phyloP scores from a whole-genome alignment of 768 basidiomycete species.

The Phylloporus sp. region DNA sequence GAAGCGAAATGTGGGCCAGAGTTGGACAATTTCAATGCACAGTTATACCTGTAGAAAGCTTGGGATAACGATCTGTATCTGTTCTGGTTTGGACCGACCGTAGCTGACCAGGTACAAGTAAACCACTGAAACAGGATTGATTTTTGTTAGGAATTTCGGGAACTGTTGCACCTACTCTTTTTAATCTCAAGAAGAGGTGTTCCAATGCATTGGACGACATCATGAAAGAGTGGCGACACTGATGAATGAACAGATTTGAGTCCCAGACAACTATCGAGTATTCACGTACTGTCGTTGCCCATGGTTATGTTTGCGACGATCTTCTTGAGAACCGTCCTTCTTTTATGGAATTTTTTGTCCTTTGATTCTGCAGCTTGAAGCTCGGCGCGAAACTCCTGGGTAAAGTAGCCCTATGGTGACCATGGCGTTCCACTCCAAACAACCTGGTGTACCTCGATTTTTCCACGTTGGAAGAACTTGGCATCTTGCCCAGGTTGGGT shows the following conservation, averaged over 20 bases:
- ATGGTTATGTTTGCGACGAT: constrained; percentile 99
- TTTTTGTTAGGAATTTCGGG: neutral
- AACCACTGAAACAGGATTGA: constrained; percentile 61
- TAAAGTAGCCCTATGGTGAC: constrained; percentile 13
- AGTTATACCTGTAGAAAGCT: constrained; percentile 76
- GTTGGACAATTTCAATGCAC: constrained; percentile 1
- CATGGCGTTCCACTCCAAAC: neutral
- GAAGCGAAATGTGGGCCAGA: constrained; percentile 11
- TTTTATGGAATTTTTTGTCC: constrained; percentile 93
- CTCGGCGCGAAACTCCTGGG: constrained; percentile 84
- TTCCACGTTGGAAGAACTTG: constrained; percentile 87
- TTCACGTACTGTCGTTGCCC: constrained; percentile 92
- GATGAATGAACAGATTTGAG: constrained; percentile 16
- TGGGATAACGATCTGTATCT: constrained; percentile 86
- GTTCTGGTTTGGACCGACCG: constrained; percentile 88
- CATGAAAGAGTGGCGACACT: constrained; percentile 96
- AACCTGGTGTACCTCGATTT: constrained; percentile 65
- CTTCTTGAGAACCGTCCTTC: constrained; percentile 94
- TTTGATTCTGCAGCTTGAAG: constrained; percentile 88
- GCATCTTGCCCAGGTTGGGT: constrained; percentile 76
- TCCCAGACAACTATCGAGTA: constrained; percentile 13
- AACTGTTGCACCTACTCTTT: constrained; percentile 69
- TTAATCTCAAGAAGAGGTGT: constrained; percentile 96
- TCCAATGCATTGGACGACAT: constrained; percentile 92
- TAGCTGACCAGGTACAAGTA: constrained; percentile 98